Evolutionary conservation across 2,329 filamentous ascomycete genomes (phyloP), one percentile per base, ranked within the genome.

Genomic region (Cladorrhinum sp.): DNA sequence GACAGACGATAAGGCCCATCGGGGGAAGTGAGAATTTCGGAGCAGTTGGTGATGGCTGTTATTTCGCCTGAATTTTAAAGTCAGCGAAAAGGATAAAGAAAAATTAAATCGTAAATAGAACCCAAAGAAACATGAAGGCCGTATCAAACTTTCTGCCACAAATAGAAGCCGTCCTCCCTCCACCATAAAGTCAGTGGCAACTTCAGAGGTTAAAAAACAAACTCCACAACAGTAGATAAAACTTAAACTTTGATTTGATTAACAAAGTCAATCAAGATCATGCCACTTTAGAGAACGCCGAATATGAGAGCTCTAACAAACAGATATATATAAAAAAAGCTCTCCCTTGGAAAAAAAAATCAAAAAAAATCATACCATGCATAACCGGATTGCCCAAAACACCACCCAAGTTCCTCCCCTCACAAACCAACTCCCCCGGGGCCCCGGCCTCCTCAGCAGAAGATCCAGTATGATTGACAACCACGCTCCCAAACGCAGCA

Each of bases 1-100:
- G 72, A 74, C 45, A 84, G 67, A 2, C 72, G 74, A 68, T 80
- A 82, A 0, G 71, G 71, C 1, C 81, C 80, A 2, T 68, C 45
- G 0, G 78, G 75, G 64, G 79, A 76, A 0, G 77, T 79, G 10
- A 85, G 72, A 54, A 84, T 72, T 2, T 64, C 57, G 0, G 78
- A 78, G 73, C 82, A 85, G 70, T 83, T 83, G 55, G 74, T 75
- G 55, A 85, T 84, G 12, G 79, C 81, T 2, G 78, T 77, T 23
- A 84, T 83, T 66, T 85, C 82, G 16, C 79, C 81, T 67, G 83
- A 18, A 16, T 63, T 54, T 75, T 77, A 22, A 76, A 78, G 7
- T 80, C 80, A n/a, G 77, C 77, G 69, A 81, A 84, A 10, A 84
- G n/a, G 2, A 52, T 24, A 2, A n/a, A 16, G 25, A 23, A 32